A percentile compares a stretch with the other conserved stretches of the same genome.
Evolutionary conservation across 2,329 filamentous ascomycete genomes (phyloP).

Genomic region (Talaromyces sp.): DNA sequence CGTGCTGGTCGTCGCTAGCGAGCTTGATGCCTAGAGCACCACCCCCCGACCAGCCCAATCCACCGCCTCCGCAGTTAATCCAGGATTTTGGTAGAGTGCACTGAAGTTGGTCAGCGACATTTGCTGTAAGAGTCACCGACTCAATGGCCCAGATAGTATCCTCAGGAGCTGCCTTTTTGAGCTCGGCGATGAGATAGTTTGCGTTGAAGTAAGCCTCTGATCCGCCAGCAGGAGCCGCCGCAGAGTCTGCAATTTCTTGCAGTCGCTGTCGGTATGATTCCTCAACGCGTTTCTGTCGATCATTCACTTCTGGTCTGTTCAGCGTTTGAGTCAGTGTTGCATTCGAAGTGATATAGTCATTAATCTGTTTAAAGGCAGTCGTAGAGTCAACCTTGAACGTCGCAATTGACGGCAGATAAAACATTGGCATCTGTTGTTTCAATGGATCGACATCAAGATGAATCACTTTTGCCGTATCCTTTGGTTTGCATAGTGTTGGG

Average conservation of each 20-base stretch:
- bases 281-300: slow-evolving; percentile 53
- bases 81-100: slow-evolving; percentile 64
- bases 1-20: slow-evolving; percentile 52
- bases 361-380: slow-evolving; percentile 64
- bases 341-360: slow-evolving; percentile 52
- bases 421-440: slow-evolving; percentile 68
- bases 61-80: slow-evolving; percentile 77
- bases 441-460: slow-evolving; percentile 64
- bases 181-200: slow-evolving; percentile 51
- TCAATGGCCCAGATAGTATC: slow-evolving; percentile 74
- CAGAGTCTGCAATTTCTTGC: slow-evolving; percentile 53
- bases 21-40: slow-evolving; percentile 72
- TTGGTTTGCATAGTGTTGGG: slow-evolving; percentile 64
- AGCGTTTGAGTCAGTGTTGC: slow-evolving; percentile 41
- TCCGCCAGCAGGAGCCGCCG: slow-evolving; percentile 49
- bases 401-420: slow-evolving; percentile 62
- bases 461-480: slow-evolving; percentile 52
- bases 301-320: slow-evolving; percentile 35
- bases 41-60: slow-evolving; percentile 75
- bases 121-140: slow-evolving; percentile 65
- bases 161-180: slow-evolving; percentile 53
- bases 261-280: slow-evolving; percentile 56
- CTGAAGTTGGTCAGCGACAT: slow-evolving; percentile 67
- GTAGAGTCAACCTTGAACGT: slow-evolving; percentile 63
- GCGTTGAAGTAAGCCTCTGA: slow-evolving; percentile 59